A percentile compares a stretch with the other conserved stretches of the same genome.
Conservation (phyloP, 169 alveolate species). For the Gregarina niphandrodes region DNA sequence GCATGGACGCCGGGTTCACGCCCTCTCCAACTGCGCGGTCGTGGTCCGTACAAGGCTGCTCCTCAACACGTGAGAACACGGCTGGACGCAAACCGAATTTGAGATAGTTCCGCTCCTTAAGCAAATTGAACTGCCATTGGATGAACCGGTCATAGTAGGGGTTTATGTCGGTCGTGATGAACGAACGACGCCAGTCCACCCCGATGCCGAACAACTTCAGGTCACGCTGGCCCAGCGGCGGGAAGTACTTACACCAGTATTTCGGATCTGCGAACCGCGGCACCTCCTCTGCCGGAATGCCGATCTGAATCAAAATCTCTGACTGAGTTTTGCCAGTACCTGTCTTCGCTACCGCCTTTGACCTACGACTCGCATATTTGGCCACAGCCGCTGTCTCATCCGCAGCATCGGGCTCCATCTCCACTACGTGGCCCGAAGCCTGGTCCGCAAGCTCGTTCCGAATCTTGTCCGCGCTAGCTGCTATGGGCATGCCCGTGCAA, state of each 20-base stretch:
- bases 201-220: conserved; percentile 51
- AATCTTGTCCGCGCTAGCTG: conserved; percentile 68
- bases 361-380: conserved; percentile 26
- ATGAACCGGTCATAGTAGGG: conserved; percentile 73
- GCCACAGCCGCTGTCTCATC: neutral
- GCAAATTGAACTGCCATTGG: conserved; percentile 83
- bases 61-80: conserved; percentile 63
- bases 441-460: conserved; percentile 1
- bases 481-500: conserved; percentile 95
- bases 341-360: conserved; percentile 53
- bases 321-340: conserved; percentile 50
- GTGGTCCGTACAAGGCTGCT: conserved; percentile 96
- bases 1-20: conserved; percentile 42
- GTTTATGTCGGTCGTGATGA: conserved; percentile 89
- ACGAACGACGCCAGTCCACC: conserved; percentile 91
- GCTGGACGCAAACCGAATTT: conserved; percentile 71
- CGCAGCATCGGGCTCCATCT: neutral
- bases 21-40: conserved; percentile 81
- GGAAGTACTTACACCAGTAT: conserved; percentile 89
- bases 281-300: conserved; percentile 70
- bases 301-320: conserved; percentile 65
- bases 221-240: conserved; percentile 75
- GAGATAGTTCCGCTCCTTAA: conserved; percentile 49
- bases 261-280: conserved; percentile 76
- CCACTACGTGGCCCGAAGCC: conserved; percentile 2